These are phyloP conservation scores for Aspergillus sp. DNA, from an alignment of 2,329 filamentous ascomycete genomes.

Conservation along the genomic window DNA sequence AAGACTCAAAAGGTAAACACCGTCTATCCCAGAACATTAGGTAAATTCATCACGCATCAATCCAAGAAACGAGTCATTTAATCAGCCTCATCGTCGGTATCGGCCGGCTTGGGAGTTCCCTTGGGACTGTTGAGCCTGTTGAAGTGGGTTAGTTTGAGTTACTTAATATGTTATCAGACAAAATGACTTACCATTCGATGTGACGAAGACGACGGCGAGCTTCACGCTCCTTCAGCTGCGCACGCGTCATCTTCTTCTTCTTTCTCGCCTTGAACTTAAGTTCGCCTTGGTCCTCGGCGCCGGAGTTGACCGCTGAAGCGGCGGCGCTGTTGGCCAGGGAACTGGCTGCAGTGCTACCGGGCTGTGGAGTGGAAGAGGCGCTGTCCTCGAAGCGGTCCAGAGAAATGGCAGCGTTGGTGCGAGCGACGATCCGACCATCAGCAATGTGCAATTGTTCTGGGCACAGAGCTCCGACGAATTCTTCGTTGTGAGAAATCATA, in stretches of 20 bases:
- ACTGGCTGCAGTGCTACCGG: constrained; percentile 55
- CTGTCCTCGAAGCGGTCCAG: constrained; percentile 86
- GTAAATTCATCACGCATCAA: constrained; percentile 10
- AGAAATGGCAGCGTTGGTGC: constrained; percentile 71
- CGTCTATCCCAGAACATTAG: constrained; percentile 9
- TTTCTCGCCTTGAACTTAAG: constrained; percentile 88
- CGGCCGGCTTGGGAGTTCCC: constrained; percentile 73
- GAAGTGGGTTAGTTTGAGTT: constrained; percentile 10
- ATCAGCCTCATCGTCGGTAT: constrained; percentile 72
- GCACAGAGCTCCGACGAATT: constrained; percentile 94
- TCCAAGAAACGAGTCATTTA: not conserved
- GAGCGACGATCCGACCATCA: constrained; percentile 82
- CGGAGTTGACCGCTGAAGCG: constrained; percentile 70
- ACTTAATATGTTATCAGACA: not conserved
- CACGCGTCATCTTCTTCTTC: constrained; percentile 99
- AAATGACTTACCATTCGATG: constrained; percentile 55
- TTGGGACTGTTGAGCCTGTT: constrained; percentile 82
- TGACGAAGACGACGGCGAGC: constrained; percentile 82
- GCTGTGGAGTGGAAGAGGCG: constrained; percentile 59
- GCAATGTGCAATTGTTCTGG: constrained; percentile 95
- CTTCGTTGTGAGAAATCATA: constrained; percentile 99
- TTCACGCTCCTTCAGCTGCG: constrained; percentile 92
- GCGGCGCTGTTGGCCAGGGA: constrained; percentile 60
- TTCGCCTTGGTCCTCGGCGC: constrained; percentile 73
- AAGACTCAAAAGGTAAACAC: constrained; percentile 8